Evolutionary conservation across 495 filamentous ascomycete genomes (phyloP).

Genomic region (Aspergillus haitiensis): DNA sequence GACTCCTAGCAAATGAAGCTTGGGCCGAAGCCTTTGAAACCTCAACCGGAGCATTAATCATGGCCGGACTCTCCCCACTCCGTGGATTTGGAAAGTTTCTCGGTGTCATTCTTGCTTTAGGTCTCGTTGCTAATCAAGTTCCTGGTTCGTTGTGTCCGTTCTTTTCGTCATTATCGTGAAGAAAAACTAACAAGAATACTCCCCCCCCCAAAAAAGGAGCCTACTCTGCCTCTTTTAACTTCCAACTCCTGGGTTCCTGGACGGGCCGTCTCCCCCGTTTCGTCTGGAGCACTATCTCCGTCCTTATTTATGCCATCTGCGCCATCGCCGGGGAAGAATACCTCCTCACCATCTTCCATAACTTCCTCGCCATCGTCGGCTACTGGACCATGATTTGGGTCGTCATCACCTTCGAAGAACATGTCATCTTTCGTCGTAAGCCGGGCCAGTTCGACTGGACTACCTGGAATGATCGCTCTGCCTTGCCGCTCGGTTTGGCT

Average conservation of each 20-base stretch:
- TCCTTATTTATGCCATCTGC: constrained; percentile 56
- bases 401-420: constrained; percentile 53
- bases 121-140: constrained; percentile 64
- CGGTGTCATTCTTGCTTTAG: constrained; percentile 60
- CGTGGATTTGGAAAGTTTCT: constrained; percentile 65
- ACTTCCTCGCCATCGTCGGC: constrained; percentile 60
- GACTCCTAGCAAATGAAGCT: constrained; percentile 45
- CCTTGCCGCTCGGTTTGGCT: constrained; percentile 58
- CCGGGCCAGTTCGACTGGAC: constrained; percentile 56
- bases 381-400: constrained; percentile 60
- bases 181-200: no score
- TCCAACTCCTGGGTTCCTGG: constrained; percentile 53
- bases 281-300: constrained; percentile 50
- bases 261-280: constrained; percentile 48
- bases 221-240: constrained; percentile 62
- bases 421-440: constrained; percentile 49
- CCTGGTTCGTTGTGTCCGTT: constrained; percentile 35
- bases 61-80: constrained; percentile 56
- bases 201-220: constrained; percentile 32
- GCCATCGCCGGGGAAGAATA: constrained; percentile 53
- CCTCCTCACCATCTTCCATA: constrained; percentile 56
- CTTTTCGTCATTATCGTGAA: no score
- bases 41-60: constrained; percentile 62
- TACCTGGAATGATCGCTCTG: constrained; percentile 51
- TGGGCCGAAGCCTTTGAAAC: constrained; percentile 55